phyloP scores from a whole-genome alignment of 78 protist species.

The Creolimax fragrantissima region DNA sequence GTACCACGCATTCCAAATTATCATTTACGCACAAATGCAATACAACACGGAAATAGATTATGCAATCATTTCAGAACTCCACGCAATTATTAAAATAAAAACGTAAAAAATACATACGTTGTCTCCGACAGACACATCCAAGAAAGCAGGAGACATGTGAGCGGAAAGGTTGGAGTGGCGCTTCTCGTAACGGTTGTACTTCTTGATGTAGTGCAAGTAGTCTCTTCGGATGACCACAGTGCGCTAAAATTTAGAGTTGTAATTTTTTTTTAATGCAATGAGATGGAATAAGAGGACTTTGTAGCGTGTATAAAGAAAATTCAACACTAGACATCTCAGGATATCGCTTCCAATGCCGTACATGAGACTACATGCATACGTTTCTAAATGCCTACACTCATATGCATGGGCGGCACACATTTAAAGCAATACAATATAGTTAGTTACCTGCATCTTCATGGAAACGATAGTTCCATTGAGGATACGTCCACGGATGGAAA shows the following conservation, averaged over 20 bases:
- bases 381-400: too few species aligned
- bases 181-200: constrained; percentile 99
- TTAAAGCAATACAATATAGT: too few species aligned
- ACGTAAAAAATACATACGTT: too few species aligned
- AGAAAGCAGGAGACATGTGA: constrained; percentile 95
- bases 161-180: constrained; percentile 96
- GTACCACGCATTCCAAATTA: too few species aligned
- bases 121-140: constrained; percentile 80
- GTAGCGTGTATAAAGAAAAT: not conserved
- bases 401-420: too few species aligned
- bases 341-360: too few species aligned
- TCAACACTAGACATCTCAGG: too few species aligned
- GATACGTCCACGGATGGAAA: constrained; percentile 96
- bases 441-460: constrained; percentile 63
- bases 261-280: not conserved
- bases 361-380: too few species aligned
- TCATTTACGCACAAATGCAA: too few species aligned
- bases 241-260: constrained; percentile 24
- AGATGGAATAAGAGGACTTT: not conserved
- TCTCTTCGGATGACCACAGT: constrained; percentile 91
- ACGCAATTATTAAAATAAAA: too few species aligned
- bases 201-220: constrained; percentile 95
- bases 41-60: too few species aligned
- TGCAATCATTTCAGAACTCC: too few species aligned
- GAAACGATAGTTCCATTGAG: constrained; percentile 73